Conservation (phyloP, 2,329 filamentous ascomycete genomes). For the Fusarium sp. region DNA sequence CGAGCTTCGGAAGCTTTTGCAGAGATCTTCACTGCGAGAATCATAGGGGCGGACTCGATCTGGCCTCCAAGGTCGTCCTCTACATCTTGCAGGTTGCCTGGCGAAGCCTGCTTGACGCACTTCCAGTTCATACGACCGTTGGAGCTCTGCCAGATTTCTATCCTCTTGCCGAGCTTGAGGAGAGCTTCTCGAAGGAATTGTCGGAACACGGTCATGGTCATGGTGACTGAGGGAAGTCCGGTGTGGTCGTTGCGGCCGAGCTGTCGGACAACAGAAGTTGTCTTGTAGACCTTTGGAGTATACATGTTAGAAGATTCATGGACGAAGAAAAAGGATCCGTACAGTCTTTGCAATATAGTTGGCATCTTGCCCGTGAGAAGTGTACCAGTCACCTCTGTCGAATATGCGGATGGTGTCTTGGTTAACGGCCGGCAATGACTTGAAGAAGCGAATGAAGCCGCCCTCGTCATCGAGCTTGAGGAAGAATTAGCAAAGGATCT, state of each 20-base stretch:
- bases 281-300: slow-evolving; percentile 83
- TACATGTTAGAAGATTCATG: slow-evolving; percentile 5
- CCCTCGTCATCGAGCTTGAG: slow-evolving; percentile 90
- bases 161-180: slow-evolving; percentile 87
- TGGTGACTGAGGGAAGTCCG: slow-evolving; percentile 91
- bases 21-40: slow-evolving; percentile 92
- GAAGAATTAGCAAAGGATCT: slow-evolving; percentile 14
- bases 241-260: slow-evolving; percentile 85
- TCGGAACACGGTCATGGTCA: slow-evolving; percentile 93
- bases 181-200: slow-evolving; percentile 95
- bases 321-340: slow-evolving; percentile 14
- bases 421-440: slow-evolving; percentile 77
- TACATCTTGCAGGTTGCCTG: slow-evolving; percentile 95
- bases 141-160: slow-evolving; percentile 87
- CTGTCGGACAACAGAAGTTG: slow-evolving; percentile 92
- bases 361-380: slow-evolving; percentile 88
- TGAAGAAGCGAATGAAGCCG: slow-evolving; percentile 97
- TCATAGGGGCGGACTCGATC: slow-evolving; percentile 91
- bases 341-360: slow-evolving; percentile 83
- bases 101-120: slow-evolving; percentile 88
- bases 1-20: slow-evolving; percentile 87
- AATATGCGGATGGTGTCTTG: slow-evolving; percentile 88
- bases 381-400: slow-evolving; percentile 94
- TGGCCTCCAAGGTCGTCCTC: slow-evolving; percentile 92
- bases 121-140: slow-evolving; percentile 91